Percentiles rank a stretch among this genome's conserved stretches.
These are phyloP conservation scores for Cyclocybe aegerita DNA, from an alignment of 768 basidiomycete species.

Conservation along the genomic window DNA sequence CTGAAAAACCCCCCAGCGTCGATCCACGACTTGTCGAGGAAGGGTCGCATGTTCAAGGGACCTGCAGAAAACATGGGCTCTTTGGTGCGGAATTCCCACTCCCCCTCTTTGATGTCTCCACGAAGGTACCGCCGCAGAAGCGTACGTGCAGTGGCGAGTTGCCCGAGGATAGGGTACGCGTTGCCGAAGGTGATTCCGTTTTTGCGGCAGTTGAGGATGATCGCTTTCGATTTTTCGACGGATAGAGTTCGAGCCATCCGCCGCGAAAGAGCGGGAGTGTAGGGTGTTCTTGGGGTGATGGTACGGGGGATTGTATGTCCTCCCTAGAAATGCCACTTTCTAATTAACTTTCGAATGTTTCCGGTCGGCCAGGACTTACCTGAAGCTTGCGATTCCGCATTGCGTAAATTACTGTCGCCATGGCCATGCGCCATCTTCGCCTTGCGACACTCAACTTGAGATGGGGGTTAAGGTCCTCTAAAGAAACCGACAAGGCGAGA, in stretches of 20 bases:
- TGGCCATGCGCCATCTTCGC: constrained; percentile 46
- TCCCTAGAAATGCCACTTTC: constrained; percentile 34
- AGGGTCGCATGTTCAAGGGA: constrained; percentile 51
- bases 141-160: constrained; percentile 51
- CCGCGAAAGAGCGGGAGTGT: constrained; percentile 35
- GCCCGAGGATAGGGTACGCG: constrained; percentile 46
- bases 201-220: constrained; percentile 39
- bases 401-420: constrained; percentile 34
- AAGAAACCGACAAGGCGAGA: constrained; percentile 39
- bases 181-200: constrained; percentile 50
- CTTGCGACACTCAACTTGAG: constrained; percentile 30
- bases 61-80: constrained; percentile 50
- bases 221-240: constrained; percentile 23
- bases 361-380: constrained; percentile 25
- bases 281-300: constrained; percentile 30
- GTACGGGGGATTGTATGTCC: constrained; percentile 56
- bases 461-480: constrained; percentile 35
- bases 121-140: constrained; percentile 45
- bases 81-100: constrained; percentile 51
- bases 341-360: not conserved
- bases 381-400: constrained; percentile 30
- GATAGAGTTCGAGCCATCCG: constrained; percentile 23
- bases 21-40: constrained; percentile 47
- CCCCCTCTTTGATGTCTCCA: constrained; percentile 46
- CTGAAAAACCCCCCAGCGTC: constrained; percentile 42